Evolutionary conservation across 2,329 filamentous ascomycete species (phyloP).

Genomic region (Thelonectria olida): DNA sequence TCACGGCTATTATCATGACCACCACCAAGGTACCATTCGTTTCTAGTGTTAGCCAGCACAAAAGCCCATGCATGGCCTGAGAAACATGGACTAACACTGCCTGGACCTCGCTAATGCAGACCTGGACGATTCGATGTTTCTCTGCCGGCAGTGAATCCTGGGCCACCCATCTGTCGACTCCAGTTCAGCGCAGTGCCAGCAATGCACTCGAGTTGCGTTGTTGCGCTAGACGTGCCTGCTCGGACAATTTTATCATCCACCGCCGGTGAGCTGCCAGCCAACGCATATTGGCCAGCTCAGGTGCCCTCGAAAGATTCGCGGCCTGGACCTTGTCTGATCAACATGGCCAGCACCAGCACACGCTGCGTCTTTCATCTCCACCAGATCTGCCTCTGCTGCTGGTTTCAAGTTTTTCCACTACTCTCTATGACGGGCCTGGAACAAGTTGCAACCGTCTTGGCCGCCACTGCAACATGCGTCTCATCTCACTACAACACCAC

Average conservation of each 20-base stretch:
- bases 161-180: not conserved
- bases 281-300: conserved; percentile 2
- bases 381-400: conserved; percentile 1
- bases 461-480: conserved; percentile 6
- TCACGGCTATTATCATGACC: not conserved
- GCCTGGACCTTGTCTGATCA: conserved; percentile 17
- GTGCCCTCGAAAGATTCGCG: conserved; percentile 1
- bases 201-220: not conserved
- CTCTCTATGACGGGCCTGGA: not conserved
- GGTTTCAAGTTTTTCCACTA: not conserved
- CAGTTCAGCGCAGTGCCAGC: not conserved
- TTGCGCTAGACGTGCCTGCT: conserved; percentile 8
- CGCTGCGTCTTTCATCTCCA: not conserved
- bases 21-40: conserved; percentile 22
- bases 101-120: not conserved
- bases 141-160: not conserved
- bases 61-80: not conserved
- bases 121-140: conserved; percentile 1
- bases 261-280: conserved; percentile 6
- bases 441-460: conserved; percentile 4
- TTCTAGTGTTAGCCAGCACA: not conserved
- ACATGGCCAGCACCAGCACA: conserved; percentile 10
- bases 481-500: conserved; percentile 9
- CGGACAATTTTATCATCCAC: conserved; percentile 13
- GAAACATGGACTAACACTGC: conserved; percentile 4